phyloP scores from a whole-genome alignment of 2,329 filamentous ascomycete species.

The Colletotrichum musae region DNA sequence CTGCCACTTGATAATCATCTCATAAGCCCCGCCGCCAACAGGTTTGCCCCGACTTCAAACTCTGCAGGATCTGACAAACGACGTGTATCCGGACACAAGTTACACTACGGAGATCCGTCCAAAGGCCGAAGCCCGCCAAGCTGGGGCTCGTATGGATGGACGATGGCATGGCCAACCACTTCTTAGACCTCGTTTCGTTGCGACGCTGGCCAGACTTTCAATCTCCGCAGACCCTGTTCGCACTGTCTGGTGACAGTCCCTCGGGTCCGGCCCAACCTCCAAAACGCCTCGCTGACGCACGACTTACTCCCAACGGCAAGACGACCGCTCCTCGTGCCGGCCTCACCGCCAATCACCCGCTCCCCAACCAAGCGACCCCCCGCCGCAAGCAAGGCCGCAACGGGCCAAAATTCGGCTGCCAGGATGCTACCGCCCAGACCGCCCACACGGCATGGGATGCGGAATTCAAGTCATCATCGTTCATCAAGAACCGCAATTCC shows the following conservation, averaged over 20 bases:
- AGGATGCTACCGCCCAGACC: conserved; percentile 1
- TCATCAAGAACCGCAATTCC: conserved; percentile 11
- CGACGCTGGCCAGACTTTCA: conserved; percentile 8
- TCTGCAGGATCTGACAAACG: conserved; percentile 21
- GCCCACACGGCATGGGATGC: conserved; percentile 16
- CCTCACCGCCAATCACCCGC: conserved; percentile 23
- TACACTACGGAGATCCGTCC: background rate
- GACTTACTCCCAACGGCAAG: conserved; percentile 21
- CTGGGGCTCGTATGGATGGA: background rate
- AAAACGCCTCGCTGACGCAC: conserved; percentile 18
- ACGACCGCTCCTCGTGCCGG: conserved; percentile 18
- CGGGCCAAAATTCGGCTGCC: conserved; percentile 2
- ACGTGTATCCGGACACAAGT: background rate
- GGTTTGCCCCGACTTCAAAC: background rate
- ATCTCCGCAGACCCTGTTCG: conserved; percentile 19
- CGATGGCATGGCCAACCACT: too few relatives aligned
- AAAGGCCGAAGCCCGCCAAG: background rate
- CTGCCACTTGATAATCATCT: conserved; percentile 9
- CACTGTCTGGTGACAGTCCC: conserved; percentile 25
- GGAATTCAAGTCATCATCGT: background rate
- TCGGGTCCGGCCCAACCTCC: conserved; percentile 25
- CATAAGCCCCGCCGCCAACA: conserved; percentile 3
- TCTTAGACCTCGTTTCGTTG: background rate
- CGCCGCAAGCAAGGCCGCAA: conserved; percentile 26
- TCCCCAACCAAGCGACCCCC: background rate